Percentiles rank a stretch among this genome's conserved stretches.
These are phyloP conservation scores for Arthromyces matolae DNA, from an alignment of 768 basidiomycete genomes.

Conservation along the genomic window DNA sequence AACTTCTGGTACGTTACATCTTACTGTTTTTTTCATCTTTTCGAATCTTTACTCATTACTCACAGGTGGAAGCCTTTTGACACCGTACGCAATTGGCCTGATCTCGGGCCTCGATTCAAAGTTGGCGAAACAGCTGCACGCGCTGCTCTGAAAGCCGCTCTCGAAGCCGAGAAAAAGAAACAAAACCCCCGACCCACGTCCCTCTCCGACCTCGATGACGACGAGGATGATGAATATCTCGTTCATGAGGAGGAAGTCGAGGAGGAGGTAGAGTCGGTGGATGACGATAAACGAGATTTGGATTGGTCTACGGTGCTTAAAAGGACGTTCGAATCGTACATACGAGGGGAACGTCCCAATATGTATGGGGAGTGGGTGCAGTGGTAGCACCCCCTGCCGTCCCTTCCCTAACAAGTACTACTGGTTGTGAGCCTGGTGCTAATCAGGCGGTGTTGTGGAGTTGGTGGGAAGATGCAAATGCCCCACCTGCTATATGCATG, in stretches of 20 bases:
- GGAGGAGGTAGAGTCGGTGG: slow-evolving; percentile 34
- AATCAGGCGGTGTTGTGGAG: too few species aligned
- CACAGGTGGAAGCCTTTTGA: slow-evolving; percentile 94
- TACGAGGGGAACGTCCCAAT: slow-evolving; percentile 84
- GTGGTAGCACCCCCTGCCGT: slow-evolving; percentile 34
- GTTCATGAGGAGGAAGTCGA: neutral
- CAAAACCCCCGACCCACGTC: slow-evolving; percentile 10
- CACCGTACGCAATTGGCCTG: slow-evolving; percentile 82
- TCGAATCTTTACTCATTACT: neutral
- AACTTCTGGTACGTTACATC: slow-evolving; percentile 67
- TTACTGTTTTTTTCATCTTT: neutral
- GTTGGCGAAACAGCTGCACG: slow-evolving; percentile 70
- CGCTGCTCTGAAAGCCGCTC: slow-evolving; percentile 28
- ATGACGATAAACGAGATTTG: slow-evolving; percentile 69
- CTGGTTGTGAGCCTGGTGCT: too few species aligned
- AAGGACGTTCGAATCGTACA: slow-evolving; percentile 89
- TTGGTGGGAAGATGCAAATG: too few species aligned
- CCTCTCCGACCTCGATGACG: neutral
- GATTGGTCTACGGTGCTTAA: slow-evolving; percentile 90
- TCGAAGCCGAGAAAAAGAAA: slow-evolving; percentile 28
- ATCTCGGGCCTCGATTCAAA: slow-evolving; percentile 76
- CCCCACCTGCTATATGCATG: too few species aligned
- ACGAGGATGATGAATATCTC: neutral
- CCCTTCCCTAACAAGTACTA: too few species aligned
- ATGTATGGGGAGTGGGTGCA: slow-evolving; percentile 83